phyloP scores from a whole-genome alignment of 192 early-diverging fungal genomes.

The Backusella morwellensis region DNA sequence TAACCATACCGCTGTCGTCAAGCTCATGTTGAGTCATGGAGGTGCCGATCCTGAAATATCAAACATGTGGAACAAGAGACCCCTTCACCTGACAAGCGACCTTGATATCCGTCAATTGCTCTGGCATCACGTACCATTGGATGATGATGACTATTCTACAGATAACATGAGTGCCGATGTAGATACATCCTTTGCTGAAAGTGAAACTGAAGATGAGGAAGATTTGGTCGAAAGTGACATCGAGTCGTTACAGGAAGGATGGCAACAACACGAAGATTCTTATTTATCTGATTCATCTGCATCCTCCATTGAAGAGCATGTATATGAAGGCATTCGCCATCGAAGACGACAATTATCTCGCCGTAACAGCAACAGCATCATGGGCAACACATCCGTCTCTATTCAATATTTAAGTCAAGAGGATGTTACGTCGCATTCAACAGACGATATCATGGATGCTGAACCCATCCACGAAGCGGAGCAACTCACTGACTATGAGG shows the following conservation, averaged over 20 bases:
- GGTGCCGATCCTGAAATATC: slow-evolving; percentile 15
- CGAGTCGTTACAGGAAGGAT: not conserved
- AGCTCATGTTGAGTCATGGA: slow-evolving; percentile 45
- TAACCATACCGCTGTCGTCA: slow-evolving; percentile 51
- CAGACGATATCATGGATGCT: slow-evolving; percentile 26
- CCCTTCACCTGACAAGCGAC: slow-evolving; percentile 11
- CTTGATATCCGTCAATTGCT: not conserved
- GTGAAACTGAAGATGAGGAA: not conserved
- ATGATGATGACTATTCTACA: slow-evolving; percentile 4
- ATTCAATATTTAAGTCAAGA: slow-evolving; percentile 18
- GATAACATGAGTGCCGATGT: slow-evolving; percentile 15
- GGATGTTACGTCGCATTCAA: not conserved
- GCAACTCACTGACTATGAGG: slow-evolving; percentile 16
- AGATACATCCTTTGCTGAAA: slow-evolving; percentile 11
- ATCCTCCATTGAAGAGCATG: not conserved
- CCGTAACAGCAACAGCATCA: not conserved
- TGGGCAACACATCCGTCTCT: not conserved
- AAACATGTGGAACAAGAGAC: slow-evolving; percentile 17
- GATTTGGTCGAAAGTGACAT: not conserved
- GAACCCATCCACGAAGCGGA: slow-evolving; percentile 21
- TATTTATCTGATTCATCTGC: slow-evolving; percentile 2
- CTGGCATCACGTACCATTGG: slow-evolving; percentile 5
- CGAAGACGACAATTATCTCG: not conserved
- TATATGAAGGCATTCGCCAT: slow-evolving; percentile 1
- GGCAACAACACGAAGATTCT: not conserved